Base-by-base conservation (phyloP, 2,329 filamentous ascomycete genomes). In the Magnaporthiopsis poae region DNA sequence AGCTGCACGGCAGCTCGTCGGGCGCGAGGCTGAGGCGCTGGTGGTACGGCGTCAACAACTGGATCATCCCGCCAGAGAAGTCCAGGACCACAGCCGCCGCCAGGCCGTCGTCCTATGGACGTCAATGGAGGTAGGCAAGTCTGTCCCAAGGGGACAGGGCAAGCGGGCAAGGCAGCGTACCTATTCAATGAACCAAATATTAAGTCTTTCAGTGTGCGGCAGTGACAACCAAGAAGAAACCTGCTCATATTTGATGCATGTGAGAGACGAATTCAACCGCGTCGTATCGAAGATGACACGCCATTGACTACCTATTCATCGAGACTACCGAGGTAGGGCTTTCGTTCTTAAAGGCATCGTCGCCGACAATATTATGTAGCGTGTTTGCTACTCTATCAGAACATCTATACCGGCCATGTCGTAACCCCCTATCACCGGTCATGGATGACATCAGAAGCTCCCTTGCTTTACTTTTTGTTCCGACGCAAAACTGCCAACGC, bases 21-120 rank as follows among this genome's bases (percentile, higher is more conserved):
- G 95, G 95, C 29, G 91, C 90, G 8, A 86, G 85, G 71, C 79
- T 95, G 63, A 84, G 95, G 72, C 83, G 92, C 70, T 98, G 94
- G 95, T 99, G 95, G 94, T 97, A 92, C 80, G 86, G 85, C 29
- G 90, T 96, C 25, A 98, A 98, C 74, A 92, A 96, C 73, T 98
- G 95, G 95, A 82, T 84, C 63, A 77, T 94, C 67, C 89, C 89
- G 15, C 69, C 73, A 5, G 73, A 78, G 66, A 69, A 71, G 66
- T 62, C 27, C 31, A 61, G 60, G 60, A 56, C 46, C 46, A n/a
- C 46, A 21, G 9, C 46, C 21, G n/a, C 46, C 21, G 21, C 21
- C 46, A 56, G 46, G 46, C 46, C 46, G 18, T 56, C 46, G 18
- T 56, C 46, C 7, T 56, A 56, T 56, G 46, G 21, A 8, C 46